Conservation (phyloP, 768 basidiomycete genomes). For the Daedaleopsis nitida region DNA sequence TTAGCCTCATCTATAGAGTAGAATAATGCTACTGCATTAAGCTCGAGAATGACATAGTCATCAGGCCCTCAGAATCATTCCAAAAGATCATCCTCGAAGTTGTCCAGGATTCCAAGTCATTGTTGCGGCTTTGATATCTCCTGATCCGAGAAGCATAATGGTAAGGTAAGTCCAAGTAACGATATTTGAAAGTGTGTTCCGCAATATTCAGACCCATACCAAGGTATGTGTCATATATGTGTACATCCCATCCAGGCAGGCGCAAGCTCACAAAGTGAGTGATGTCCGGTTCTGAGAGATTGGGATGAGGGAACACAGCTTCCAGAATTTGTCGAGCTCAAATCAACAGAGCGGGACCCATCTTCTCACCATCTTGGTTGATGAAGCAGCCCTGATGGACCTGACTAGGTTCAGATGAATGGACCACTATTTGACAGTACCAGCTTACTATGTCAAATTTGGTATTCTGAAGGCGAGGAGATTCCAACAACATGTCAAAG, state of each 20-base stretch:
- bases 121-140: no score
- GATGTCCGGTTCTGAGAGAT: background rate
- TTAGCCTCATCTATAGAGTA: background rate
- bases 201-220: background rate
- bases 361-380: background rate
- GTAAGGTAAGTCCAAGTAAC: background rate
- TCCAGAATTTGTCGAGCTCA: background rate
- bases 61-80: background rate
- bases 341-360: background rate
- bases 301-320: background rate
- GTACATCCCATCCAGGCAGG: background rate
- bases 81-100: background rate
- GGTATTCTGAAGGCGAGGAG: background rate
- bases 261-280: background rate
- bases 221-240: background rate
- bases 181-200: background rate
- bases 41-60: background rate
- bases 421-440: constrained; percentile 4
- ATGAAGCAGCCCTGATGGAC: background rate
- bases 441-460: constrained; percentile 7
- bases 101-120: background rate
- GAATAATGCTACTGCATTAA: background rate
- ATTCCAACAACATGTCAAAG: constrained; percentile 6
- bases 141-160: background rate
- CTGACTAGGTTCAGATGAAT: background rate